Evolutionary conservation across 106 monocot species (phyloP), one percentile per base, ranked within the genome.

Genomic region (Dioscorea dumetorum): DNA sequence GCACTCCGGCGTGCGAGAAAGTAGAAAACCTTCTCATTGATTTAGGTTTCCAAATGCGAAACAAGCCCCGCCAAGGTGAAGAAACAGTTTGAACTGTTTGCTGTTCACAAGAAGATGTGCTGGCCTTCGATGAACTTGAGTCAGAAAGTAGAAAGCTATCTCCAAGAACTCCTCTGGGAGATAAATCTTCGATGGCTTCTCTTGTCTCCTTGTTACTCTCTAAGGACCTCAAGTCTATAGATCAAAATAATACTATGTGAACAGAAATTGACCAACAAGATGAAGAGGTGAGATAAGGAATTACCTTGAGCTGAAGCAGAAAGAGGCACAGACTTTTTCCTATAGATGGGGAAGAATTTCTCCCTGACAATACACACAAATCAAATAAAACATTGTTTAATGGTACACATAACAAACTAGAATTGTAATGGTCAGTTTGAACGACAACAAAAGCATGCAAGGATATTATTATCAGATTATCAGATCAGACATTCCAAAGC

Each of bases 21-120:
- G 88, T 92, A 9, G 78, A 74, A 48, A 85, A 50, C 51, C 92
- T 28, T 48, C 73, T 58, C 76, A 92, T 76, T 11, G 74, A 82
- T 60, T 85, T 85, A 11, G 75, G 57, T 58, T 52, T 66, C 92
- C 82, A 85, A 10, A 81, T 31, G 0, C 64, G 69, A 24, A 85
- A 53, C 22, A 88, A 72, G 0, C 78, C 77, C 64, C 34, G 22
- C 91, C 84, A 85, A 48, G 72, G 60, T 5, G 82, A 66, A n/a
- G 24, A 49, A 12, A 13, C 61, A 62, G n/a, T 22, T 12, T 24
- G 16, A 11, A 33, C 33, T 10, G 53, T 23, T 4, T 59, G 57
- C 1, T 22, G 16, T 8, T 75, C 75, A 4, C 50, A 21, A 51
- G 31, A 75, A 2, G 83, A 71, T 5, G 77, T 82, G 76, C 82